A percentile compares a stretch with the other conserved stretches of the same genome.
These are phyloP conservation scores for Penicillium egyptiacum DNA, from an alignment of 495 filamentous ascomycete species.

Conservation along the genomic window DNA sequence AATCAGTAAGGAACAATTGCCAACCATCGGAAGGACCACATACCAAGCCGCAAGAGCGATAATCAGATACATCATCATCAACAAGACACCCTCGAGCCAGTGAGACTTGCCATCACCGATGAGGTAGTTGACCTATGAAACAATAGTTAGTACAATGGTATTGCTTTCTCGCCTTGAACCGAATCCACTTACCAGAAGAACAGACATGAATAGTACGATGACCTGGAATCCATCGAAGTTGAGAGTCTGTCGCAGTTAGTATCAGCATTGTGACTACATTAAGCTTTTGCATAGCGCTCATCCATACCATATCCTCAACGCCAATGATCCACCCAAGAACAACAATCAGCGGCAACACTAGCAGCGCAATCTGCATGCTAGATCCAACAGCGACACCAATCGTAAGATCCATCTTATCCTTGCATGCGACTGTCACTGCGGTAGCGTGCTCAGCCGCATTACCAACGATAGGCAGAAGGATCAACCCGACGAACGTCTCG, in stretches of 20 bases:
- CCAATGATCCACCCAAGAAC: constrained; percentile 80
- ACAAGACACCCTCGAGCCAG: constrained; percentile 72
- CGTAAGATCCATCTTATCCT: constrained; percentile 89
- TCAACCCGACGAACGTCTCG: constrained; percentile 78
- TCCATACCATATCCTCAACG: constrained; percentile 42
- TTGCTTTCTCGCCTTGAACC: not conserved
- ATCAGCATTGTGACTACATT: not conserved
- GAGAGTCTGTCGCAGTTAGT: constrained; percentile 57
- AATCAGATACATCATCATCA: constrained; percentile 73
- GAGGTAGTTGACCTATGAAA: constrained; percentile 68
- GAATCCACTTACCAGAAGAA: constrained; percentile 55
- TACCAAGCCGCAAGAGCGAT: constrained; percentile 63
- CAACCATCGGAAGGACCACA: constrained; percentile 16
- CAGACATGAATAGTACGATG: constrained; percentile 72
- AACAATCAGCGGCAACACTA: constrained; percentile 74
- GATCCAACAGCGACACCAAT: constrained; percentile 84
- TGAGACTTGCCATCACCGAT: constrained; percentile 64
- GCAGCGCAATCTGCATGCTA: constrained; percentile 82
- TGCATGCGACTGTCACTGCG: constrained; percentile 79
- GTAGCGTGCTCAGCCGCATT: constrained; percentile 89
- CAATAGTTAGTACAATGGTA: constrained; percentile 1
- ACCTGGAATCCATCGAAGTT: constrained; percentile 83
- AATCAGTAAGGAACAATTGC: constrained; percentile 1
- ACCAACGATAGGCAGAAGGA: constrained; percentile 85
- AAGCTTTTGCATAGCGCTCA: not conserved